Evolutionary conservation across 805 yeast species (phyloP).

Genomic region (Candida verbasci): DNA sequence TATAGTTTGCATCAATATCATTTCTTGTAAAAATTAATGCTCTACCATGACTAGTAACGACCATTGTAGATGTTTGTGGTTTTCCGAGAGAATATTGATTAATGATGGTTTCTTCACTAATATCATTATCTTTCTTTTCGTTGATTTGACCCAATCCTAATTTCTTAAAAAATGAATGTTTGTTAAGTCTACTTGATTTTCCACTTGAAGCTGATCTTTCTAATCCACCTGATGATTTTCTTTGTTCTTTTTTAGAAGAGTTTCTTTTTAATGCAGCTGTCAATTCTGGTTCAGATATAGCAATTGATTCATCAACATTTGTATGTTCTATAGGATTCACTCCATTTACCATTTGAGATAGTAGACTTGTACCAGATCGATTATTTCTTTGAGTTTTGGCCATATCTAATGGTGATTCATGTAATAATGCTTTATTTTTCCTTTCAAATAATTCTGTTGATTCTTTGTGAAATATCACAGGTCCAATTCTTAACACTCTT

Average conservation of each 20-base stretch:
- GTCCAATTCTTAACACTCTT: slow-evolving; percentile 55
- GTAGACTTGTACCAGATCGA: slow-evolving; percentile 21
- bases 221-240: neutral
- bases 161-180: slow-evolving; percentile 9
- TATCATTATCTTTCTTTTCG: slow-evolving; percentile 1
- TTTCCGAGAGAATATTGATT: slow-evolving; percentile 27
- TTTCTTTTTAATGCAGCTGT: slow-evolving; percentile 14
- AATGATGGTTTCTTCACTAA: slow-evolving; percentile 4
- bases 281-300: slow-evolving; percentile 53
- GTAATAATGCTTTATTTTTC: slow-evolving; percentile 52
- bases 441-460: slow-evolving; percentile 51
- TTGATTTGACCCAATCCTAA: slow-evolving; percentile 7
- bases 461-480: slow-evolving; percentile 42
- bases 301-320: slow-evolving; percentile 56
- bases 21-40: slow-evolving; percentile 49
- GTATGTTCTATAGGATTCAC: slow-evolving; percentile 12
- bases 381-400: slow-evolving; percentile 19
- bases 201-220: slow-evolving; percentile 3
- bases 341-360: slow-evolving; percentile 38
- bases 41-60: slow-evolving; percentile 63
- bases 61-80: slow-evolving; percentile 44
- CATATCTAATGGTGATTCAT: slow-evolving; percentile 54
- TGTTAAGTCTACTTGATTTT: slow-evolving; percentile 1
- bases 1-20: slow-evolving; percentile 38
- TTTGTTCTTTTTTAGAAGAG: neutral